Conservation (phyloP, 139 green algal genomes). For the Zygnema circumcarinatum region DNA sequence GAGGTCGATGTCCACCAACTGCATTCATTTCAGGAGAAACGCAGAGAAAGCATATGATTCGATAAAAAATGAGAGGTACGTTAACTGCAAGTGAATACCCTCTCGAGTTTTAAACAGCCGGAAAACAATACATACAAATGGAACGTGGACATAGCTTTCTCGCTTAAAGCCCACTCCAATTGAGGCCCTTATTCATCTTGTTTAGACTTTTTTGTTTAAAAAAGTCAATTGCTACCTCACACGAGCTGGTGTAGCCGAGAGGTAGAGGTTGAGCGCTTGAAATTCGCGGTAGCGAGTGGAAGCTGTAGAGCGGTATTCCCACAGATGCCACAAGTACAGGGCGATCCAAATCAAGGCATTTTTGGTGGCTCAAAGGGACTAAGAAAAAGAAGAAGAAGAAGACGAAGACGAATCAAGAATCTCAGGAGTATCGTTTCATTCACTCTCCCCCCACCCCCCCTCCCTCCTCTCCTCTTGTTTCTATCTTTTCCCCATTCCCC, state of each 20-base stretch:
- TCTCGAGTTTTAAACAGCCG: not conserved
- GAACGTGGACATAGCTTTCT: not conserved
- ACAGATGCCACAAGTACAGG: not conserved
- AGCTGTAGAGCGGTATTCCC: slow-evolving; percentile 61
- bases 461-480: not conserved
- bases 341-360: not conserved
- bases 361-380: not conserved
- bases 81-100: not conserved
- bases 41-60: too few relatives aligned
- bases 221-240: too few relatives aligned
- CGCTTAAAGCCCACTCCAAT: not conserved
- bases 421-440: too few relatives aligned
- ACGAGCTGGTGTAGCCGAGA: slow-evolving; percentile 67
- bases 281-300: slow-evolving; percentile 56
- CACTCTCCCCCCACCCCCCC: too few relatives aligned
- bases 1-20: slow-evolving; percentile 42
- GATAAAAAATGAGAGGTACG: not conserved
- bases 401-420: not conserved
- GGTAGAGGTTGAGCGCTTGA: slow-evolving; percentile 63
- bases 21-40: not conserved
- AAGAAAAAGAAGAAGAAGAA: not conserved
- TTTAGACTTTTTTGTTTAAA: too few relatives aligned
- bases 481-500: not conserved
- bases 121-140: not conserved
- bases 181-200: not conserved